Evolutionary conservation across 2,329 filamentous ascomycete species (phyloP), one percentile per base, ranked within the genome.

Genomic region (Anisogramma anomala): DNA sequence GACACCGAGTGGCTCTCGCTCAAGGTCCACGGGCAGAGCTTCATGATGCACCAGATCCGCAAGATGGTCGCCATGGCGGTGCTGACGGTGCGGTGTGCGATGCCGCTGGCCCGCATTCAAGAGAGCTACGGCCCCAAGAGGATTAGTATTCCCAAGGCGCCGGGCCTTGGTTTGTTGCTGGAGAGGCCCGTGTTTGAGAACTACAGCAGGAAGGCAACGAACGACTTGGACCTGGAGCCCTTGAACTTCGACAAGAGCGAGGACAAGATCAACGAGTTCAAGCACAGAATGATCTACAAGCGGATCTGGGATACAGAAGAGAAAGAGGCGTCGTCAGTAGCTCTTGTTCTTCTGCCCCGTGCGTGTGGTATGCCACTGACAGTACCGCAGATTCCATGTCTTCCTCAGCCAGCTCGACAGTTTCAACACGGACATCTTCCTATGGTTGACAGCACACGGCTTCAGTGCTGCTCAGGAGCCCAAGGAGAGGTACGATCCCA

Each of bases 21-120:
- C 50, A 94, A 94, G 59, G 88, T 98, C 18, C 91, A 98, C 61
- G 91, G 91, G 0, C 91, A 98, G 63, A 89, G 82, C 56, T 98
- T 98, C 71, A 98, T 98, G 91, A 98, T 98, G 91, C 91, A 98
- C 62, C 91, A 98, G 66, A 98, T 98, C 61, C 82, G 91, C 55
- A 98, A 96, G 65, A 96, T 98, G 91, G 85, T 98, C 13, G 86
- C 84, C 42, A 87, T 98, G 82, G 85, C 79, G 7, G 78, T 85
- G 25, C 69, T 98, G 46, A 69, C 89, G 5, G 82, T 93, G 6
- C 80, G 91, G 27, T 93, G 84, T 58, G 91, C 86, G 37, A 80
- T 80, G n/a, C 70, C 83, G 3, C 68, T 79, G 3, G 65, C 74
- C 9, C 75, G 83, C 20, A 84, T 98, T 51, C 59, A 65, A 1